Evolutionary conservation across 345 rosid species (phyloP), one percentile per base, ranked within the genome.

Genomic region (Murraya koenigii): DNA sequence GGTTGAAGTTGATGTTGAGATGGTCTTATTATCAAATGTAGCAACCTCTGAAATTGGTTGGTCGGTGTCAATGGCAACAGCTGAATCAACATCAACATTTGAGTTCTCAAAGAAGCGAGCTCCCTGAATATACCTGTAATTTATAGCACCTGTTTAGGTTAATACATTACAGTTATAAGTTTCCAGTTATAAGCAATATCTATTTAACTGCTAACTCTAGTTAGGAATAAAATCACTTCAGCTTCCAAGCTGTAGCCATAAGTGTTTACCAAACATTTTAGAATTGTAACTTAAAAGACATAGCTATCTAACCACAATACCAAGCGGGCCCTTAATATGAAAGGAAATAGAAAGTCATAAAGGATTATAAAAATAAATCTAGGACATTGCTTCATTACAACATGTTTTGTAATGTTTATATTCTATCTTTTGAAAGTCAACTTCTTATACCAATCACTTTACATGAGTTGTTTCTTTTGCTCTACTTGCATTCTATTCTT

Each of bases 71-170:
- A 75, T 71, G n/a, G 84, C 84, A 71, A 86, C 79, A 10, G 75
- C 63, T 13, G 92, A 62, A 70, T 85, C 86, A 65, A 84, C 82
- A 52, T 82, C 82, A 13, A 74, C 64, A 28, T 83, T 75, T 64
- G 90, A 83, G 73, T 84, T 87, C 70, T 82, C 82, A 38, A 85
- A 76, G 74, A 91, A 17, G 47, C 83, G 83, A 82, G 90, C 90
- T 75, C 99, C 99, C 63, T 88, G 85, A 54, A 93, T 88, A 70
- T 93, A 93, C 88, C 97, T 95, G 89, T 78, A 83, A 36, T 65
- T 75, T 66, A 25, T 5, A 75, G 25, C 25, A 58, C 26, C 35
- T 30, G 3, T 19, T 80, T 76, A 78, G 75, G 71, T 44, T 44
- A 44, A 44, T 44, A 13, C 17, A 17, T 44, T 13, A 44, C 49